Evolutionary conservation across 768 basidiomycete genomes (phyloP).

Genomic region (Tephrocybe rancida): DNA sequence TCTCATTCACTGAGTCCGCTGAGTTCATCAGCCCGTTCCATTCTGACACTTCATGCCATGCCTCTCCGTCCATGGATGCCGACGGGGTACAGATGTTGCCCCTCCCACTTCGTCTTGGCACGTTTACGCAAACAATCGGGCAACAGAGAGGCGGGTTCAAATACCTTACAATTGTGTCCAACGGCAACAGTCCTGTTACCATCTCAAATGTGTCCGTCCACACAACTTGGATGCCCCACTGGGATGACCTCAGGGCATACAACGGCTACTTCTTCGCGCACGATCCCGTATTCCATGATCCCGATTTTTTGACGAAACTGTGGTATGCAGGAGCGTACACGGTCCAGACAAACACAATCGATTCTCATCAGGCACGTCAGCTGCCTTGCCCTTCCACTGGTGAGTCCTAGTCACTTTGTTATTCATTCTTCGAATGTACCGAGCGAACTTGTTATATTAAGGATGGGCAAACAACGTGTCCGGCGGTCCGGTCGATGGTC

Average conservation of each 20-base stretch:
- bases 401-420: neutral
- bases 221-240: constrained; percentile 51
- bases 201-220: constrained; percentile 45
- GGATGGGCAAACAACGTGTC: constrained; percentile 55
- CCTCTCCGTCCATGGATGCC: constrained; percentile 23
- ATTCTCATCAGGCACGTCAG: constrained; percentile 34
- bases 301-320: constrained; percentile 47
- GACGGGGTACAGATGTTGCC: constrained; percentile 38
- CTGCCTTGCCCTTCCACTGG: constrained; percentile 29
- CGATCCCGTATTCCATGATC: constrained; percentile 44
- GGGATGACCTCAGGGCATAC: constrained; percentile 46
- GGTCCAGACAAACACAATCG: constrained; percentile 51
- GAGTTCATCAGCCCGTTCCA: constrained; percentile 44
- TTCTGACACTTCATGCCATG: constrained; percentile 42
- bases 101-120: constrained; percentile 25
- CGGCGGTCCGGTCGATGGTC: constrained; percentile 46
- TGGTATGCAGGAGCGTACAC: constrained; percentile 62
- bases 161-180: constrained; percentile 46
- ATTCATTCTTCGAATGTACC: neutral
- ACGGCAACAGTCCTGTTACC: constrained; percentile 34
- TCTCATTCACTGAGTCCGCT: constrained; percentile 54
- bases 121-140: constrained; percentile 35
- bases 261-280: constrained; percentile 48
- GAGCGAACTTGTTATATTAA: too few relatives aligned
- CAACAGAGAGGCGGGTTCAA: constrained; percentile 50